These are phyloP conservation scores for Rhypophila decipiens DNA, from an alignment of 495 filamentous ascomycete genomes.

Conservation along the genomic window DNA sequence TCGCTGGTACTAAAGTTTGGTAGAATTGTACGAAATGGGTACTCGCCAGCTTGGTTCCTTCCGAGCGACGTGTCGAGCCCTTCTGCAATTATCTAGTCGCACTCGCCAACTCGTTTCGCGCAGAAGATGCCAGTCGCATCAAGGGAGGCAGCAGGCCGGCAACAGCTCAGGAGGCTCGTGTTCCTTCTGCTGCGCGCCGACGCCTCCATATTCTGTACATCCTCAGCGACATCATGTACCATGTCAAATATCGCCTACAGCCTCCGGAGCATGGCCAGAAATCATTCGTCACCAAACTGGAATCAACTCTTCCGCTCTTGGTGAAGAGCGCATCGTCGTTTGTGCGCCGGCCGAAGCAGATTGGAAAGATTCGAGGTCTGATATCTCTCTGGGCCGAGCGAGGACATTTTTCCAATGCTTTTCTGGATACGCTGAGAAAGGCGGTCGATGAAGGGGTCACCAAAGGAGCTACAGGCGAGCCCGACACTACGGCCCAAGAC, in stretches of 20 bases:
- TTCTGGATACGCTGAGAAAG: slow-evolving; percentile 55
- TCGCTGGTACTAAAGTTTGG: slow-evolving; percentile 15
- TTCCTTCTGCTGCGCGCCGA: slow-evolving; percentile 58
- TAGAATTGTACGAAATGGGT: slow-evolving; percentile 90
- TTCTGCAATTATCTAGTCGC: slow-evolving; percentile 73
- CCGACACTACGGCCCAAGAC: slow-evolving; percentile 2
- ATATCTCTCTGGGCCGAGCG: slow-evolving; percentile 69
- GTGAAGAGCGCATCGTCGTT: slow-evolving; percentile 57
- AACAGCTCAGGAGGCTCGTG: slow-evolving; percentile 21
- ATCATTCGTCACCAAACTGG: slow-evolving; percentile 53
- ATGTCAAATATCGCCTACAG: slow-evolving; percentile 57
- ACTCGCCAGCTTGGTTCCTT: slow-evolving; percentile 61
- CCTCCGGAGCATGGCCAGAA: too few relatives aligned
- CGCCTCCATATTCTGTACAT: slow-evolving; percentile 77
- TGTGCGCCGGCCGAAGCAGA: slow-evolving; percentile 58
- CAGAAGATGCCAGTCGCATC: slow-evolving; percentile 1
- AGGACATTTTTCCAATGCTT: slow-evolving; percentile 55
- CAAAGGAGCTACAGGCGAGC: not conserved
- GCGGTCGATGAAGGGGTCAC: slow-evolving; percentile 43
- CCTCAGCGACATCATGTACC: slow-evolving; percentile 76
- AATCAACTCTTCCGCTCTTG: slow-evolving; percentile 55
- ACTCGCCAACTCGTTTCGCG: slow-evolving; percentile 54
- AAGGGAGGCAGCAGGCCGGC: slow-evolving; percentile 2
- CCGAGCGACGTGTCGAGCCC: slow-evolving; percentile 56
- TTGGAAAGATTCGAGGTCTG: slow-evolving; percentile 56